Conservation (phyloP, 116 monocot genomes). For the Trichopus zeylanicus region DNA sequence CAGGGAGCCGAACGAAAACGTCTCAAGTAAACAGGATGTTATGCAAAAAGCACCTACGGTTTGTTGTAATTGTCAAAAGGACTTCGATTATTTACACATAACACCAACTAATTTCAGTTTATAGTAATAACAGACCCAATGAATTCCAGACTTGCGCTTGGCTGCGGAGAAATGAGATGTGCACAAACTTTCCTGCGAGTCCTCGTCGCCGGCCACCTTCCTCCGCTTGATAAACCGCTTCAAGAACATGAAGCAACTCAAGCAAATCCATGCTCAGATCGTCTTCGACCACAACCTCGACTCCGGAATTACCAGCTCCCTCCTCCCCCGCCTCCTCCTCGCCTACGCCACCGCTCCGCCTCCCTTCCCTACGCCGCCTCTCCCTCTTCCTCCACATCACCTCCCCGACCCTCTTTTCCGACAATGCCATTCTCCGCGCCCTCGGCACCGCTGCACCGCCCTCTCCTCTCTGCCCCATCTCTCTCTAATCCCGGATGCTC, state of each 20-base stretch:
- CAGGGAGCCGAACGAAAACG: too few species aligned
- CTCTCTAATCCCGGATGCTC: constrained; percentile 27
- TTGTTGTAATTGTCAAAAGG: too few species aligned
- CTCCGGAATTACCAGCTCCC: constrained; percentile 7
- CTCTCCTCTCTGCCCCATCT: constrained; percentile 10
- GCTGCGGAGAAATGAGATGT: not conserved
- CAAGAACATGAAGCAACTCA: constrained; percentile 14
- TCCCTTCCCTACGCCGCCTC: constrained; percentile 16
- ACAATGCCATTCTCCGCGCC: constrained; percentile 36
- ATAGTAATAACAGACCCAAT: too few species aligned
- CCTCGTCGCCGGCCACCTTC: constrained; percentile 10
- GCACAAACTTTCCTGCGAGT: too few species aligned
- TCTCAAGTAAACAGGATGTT: too few species aligned
- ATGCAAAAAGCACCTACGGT: too few species aligned
- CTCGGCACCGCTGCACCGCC: constrained; percentile 6
- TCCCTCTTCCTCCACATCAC: constrained; percentile 22
- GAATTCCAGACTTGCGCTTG: too few species aligned
- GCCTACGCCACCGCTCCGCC: constrained; percentile 15
- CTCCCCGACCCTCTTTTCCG: constrained; percentile 19
- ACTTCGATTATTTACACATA: too few species aligned
- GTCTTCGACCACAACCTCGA: constrained; percentile 14
- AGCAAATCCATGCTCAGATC: constrained; percentile 32
- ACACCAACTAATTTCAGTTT: too few species aligned
- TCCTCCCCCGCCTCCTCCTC: constrained; percentile 19
- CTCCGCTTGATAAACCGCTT: constrained; percentile 13